Evolutionary conservation across 805 yeast species (phyloP), one percentile per base, ranked within the genome.

Genomic region (Dipodascopsis uninucleata): DNA sequence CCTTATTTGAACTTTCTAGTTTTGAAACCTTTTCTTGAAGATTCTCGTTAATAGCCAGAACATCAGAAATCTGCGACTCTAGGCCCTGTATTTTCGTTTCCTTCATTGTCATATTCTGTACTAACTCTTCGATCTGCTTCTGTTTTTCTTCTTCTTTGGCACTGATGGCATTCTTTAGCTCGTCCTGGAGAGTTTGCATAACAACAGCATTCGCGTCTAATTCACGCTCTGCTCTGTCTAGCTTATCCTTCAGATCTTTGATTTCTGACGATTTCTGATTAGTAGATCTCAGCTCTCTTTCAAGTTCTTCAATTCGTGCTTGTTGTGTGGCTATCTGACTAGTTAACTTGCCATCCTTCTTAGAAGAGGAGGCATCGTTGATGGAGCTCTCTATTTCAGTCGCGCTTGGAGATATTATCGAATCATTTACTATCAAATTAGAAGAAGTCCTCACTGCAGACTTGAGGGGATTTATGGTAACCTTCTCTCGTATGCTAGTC

Each of bases 121-220:
- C 26, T 6, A 34, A n/a, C 10, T 24, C 28, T 12, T 6, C 37
- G 23, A 34, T 34, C 28, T 34, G 28, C 6, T 10, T 7, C n/a
- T 34, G 37, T 7, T 7, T n/a, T 31, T 24, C 32, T 10, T 14
- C 22, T 18, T 38, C 36, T 25, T 20, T 31, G n/a, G n/a, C n/a
- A n/a, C n/a, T n/a, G n/a, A n/a, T n/a, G n/a, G n/a, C n/a, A 2
- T 23, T 25, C 3, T n/a, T 31, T 16, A 43, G 12, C 28, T 43
- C 47, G 88, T 89, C 45, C 78, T 80, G 60, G 84, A 81, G 64
- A 95, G 89, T 0, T 71, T 90, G 59, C 97, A 90, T 63, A 97
- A 90, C 64, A 85, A 89, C 61, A 97, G 96, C 52, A 82, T 89
- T 28, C 93, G 85, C 61, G 66, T 89, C 62, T 67, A 69, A 51